A percentile compares a stretch with the other conserved stretches of the same genome.
These are phyloP conservation scores for Tolypocladium nubicola DNA, from an alignment of 2,329 filamentous ascomycete species.

Conservation along the genomic window DNA sequence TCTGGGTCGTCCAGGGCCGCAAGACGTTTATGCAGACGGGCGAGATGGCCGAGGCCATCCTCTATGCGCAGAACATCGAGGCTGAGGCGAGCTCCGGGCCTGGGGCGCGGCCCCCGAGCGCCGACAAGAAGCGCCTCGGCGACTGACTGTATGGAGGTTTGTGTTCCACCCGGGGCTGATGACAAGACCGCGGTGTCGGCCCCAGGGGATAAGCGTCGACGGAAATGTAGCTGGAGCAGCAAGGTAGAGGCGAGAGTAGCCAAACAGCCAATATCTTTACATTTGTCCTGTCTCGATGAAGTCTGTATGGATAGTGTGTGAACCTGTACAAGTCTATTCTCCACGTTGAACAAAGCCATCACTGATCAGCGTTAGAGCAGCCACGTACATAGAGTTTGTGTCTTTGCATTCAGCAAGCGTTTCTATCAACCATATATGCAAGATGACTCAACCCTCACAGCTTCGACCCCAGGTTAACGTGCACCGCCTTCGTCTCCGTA, in stretches of 20 bases:
- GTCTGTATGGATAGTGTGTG: neutral
- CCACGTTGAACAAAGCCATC: neutral
- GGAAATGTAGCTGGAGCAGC: neutral
- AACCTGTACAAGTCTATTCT: neutral
- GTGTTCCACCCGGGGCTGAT: neutral
- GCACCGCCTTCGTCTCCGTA: slow-evolving; percentile 32
- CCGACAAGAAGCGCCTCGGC: neutral
- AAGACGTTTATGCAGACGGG: slow-evolving; percentile 12
- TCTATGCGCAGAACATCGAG: slow-evolving; percentile 6
- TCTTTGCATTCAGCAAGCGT: neutral
- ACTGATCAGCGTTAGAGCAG: neutral
- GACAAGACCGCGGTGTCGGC: neutral
- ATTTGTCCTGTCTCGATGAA: neutral
- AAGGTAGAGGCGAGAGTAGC: neutral
- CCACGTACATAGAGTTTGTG: neutral
- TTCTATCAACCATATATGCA: neutral
- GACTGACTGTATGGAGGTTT: neutral
- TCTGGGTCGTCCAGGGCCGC: slow-evolving; percentile 39
- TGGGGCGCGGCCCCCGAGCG: neutral
- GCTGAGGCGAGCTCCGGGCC: neutral
- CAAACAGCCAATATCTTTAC: neutral
- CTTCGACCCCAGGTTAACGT: slow-evolving; percentile 29
- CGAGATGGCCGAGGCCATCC: slow-evolving; percentile 7
- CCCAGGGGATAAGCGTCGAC: neutral
- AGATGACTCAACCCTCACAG: neutral